Base-by-base conservation (phyloP, 2,329 filamentous ascomycete genomes). In the Colletotrichum sidae region DNA sequence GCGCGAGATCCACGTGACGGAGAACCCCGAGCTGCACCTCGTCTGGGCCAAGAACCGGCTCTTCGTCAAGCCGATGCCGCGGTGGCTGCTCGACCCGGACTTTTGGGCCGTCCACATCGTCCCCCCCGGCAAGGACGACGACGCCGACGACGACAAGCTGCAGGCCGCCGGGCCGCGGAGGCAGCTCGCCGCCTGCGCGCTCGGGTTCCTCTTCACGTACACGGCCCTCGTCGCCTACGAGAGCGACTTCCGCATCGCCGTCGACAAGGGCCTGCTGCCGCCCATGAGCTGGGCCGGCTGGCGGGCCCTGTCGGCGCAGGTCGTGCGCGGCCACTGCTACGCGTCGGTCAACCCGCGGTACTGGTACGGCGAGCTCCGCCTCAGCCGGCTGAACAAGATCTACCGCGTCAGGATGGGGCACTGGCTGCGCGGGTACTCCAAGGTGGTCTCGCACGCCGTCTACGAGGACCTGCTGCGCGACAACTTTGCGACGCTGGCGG, bases 51-150 rank as follows among this genome's bases (percentile, higher is more conserved):
- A 72, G 15, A 73, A 74, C 10, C 73, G 76, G 46, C 79, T 75
- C 33, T 81, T 71, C 46, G 50, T 81, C 10, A 81, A 81, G 61
- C 79, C 79, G 0, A 64, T 81, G 1, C 82, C 82, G 0, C 60
- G 70, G 2, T 83, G 76, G 52, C 72, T 83, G 0, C 71, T 82
- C 0, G 72, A 70, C 35, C 71, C 73, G 10, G 59, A 69, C 12
- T 76, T 81, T 68, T 80, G 80, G 80, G 70, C 62, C 5, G 50
- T 53, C 8, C 68, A 73, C 55, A 62, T 74, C 15, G 42, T 72
- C 12, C 66, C 46, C 37, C 17, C 17, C 17, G 17, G 17, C 17
- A 17, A 17, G 17, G 17, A 15, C 57, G 37, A 15, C 45, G 47
- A n/a, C 52, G 42, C 11, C 15, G n/a, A n/a, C 25, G 47, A 54